Conservation (phyloP, 345 rosid species). For the Carallia brachiata region DNA sequence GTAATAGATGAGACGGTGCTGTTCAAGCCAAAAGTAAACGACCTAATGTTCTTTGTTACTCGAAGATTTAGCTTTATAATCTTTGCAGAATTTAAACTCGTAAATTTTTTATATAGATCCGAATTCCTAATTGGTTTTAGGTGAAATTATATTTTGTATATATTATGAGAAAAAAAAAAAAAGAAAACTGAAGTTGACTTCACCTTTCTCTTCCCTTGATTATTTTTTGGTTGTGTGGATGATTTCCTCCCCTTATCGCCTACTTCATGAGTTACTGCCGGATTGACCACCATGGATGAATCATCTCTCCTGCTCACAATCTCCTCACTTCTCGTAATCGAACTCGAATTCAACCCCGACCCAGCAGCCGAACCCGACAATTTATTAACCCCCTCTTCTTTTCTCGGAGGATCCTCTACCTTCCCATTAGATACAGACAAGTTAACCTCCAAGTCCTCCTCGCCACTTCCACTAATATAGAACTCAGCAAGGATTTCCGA, state of each 20-base stretch:
- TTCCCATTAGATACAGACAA: constrained; percentile 32
- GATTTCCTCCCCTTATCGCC: constrained; percentile 52
- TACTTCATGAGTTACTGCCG: constrained; percentile 28
- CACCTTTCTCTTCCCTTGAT: constrained; percentile 57
- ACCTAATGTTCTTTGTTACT: too few relatives aligned
- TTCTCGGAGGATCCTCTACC: constrained; percentile 21
- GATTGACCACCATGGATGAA: constrained; percentile 27
- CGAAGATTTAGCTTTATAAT: too few relatives aligned
- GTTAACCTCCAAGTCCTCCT: constrained; percentile 57
- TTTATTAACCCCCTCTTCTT: constrained; percentile 36
- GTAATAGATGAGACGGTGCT: too few relatives aligned
- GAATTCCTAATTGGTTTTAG: too few relatives aligned
- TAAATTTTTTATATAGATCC: too few relatives aligned
- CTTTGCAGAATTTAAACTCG: too few relatives aligned
- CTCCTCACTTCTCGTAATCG: constrained; percentile 38
- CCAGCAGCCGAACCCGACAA: constrained; percentile 19
- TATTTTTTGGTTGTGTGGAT: constrained; percentile 33
- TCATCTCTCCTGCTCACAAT: constrained; percentile 40
- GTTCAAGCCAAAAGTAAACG: too few relatives aligned
- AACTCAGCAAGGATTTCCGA: constrained; percentile 63
- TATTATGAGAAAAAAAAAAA: neutral
- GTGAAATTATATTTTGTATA: neutral
- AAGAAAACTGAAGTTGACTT: constrained; percentile 34
- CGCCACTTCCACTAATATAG: constrained; percentile 45
- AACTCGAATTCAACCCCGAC: constrained; percentile 16